Conservation (phyloP, 2,329 filamentous ascomycete species). For the Ophiostoma australiae region DNA sequence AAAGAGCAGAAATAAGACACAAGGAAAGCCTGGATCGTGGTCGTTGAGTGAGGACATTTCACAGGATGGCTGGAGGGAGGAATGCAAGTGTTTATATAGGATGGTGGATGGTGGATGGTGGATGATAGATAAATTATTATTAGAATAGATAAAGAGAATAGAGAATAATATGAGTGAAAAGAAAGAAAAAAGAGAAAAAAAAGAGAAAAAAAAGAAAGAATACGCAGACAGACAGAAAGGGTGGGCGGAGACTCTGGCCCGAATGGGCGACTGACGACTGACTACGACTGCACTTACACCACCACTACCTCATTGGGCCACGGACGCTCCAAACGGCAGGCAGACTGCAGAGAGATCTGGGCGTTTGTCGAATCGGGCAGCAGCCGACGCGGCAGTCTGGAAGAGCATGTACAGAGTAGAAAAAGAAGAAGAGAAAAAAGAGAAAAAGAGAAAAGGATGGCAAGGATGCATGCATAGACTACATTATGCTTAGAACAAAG, state of each 20-base stretch:
- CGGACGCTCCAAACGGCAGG: background rate
- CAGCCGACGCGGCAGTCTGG: no score
- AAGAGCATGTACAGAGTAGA: no score
- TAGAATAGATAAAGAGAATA: background rate
- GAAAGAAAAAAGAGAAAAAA: background rate
- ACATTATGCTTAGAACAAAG: background rate
- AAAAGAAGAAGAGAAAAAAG: background rate
- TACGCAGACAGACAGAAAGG: background rate
- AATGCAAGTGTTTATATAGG: conserved; percentile 8
- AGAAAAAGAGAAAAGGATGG: background rate
- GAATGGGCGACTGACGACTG: background rate
- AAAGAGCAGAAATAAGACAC: background rate
- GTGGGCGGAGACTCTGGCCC: background rate
- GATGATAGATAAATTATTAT: background rate
- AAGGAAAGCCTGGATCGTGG: conserved; percentile 8
- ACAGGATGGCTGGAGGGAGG: background rate
- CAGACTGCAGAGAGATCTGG: background rate
- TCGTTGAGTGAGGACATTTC: background rate
- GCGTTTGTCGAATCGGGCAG: background rate
- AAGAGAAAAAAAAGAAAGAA: background rate
- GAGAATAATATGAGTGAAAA: background rate
- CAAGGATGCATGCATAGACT: background rate
- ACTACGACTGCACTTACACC: background rate
- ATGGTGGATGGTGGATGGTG: no score
- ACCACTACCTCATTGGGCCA: background rate